Percentiles rank a stretch among this genome's conserved stretches.
Evolutionary conservation across 176 grass and related monocot genomes (phyloP).

Genomic region (Ensete glaucum): DNA sequence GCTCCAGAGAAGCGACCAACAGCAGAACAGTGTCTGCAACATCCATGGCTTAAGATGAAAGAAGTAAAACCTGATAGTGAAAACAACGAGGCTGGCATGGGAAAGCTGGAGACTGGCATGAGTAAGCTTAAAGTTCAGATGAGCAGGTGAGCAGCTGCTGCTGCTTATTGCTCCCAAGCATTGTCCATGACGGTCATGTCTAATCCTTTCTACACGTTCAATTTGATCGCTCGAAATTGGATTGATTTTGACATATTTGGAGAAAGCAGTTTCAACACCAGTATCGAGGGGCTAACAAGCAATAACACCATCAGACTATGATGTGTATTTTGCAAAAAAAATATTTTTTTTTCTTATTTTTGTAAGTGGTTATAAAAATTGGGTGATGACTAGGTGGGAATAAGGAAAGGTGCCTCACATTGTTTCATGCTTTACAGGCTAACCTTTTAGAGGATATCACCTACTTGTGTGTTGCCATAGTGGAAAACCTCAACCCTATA

Average conservation of each 20-base stretch:
- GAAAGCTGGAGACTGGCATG: slow-evolving; percentile 17
- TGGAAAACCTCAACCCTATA: background rate
- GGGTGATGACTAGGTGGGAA: slow-evolving; percentile 1
- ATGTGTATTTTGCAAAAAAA: slow-evolving; percentile 3
- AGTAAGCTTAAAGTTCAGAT: slow-evolving; percentile 3
- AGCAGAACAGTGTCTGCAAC: slow-evolving; percentile 17
- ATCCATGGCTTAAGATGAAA: background rate
- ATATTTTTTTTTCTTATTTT: no score
- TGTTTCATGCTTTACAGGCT: slow-evolving; percentile 12
- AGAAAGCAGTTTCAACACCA: background rate
- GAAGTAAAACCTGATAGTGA: background rate
- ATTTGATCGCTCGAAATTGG: slow-evolving; percentile 7
- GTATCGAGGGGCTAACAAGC: background rate
- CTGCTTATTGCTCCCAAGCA: background rate
- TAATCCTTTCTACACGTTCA: background rate
- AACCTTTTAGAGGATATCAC: slow-evolving; percentile 6
- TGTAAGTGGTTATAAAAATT: slow-evolving; percentile 2
- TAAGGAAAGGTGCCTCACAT: background rate
- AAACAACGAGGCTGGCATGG: slow-evolving; percentile 14
- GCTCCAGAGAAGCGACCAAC: slow-evolving; percentile 26
- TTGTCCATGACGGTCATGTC: background rate
- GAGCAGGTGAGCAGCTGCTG: slow-evolving; percentile 4
- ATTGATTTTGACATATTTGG: background rate
- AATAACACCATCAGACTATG: background rate
- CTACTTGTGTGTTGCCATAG: slow-evolving; percentile 7